Evolutionary conservation across 306 rosid genomes (phyloP), one percentile per base, ranked within the genome.

Genomic region (Vachellia pachyceras): DNA sequence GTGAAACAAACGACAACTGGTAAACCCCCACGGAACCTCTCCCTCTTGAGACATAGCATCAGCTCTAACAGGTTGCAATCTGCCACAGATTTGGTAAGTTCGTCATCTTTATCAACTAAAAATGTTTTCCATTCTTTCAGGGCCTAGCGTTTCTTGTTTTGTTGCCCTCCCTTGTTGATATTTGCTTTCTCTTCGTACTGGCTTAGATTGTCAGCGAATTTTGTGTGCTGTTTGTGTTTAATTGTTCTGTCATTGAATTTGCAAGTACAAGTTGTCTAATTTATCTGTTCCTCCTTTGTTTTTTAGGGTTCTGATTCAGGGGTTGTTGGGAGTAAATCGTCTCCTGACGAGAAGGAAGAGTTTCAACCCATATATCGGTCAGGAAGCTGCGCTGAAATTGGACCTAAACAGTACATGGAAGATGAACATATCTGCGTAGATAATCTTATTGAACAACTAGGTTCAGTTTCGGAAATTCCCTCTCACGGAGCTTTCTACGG

Each of bases 371-470:
- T 88, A 64, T 89, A 85, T 66, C 88, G 94, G 68, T 93, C 95
- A n/a, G 97, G 95, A 79, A 89, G 97, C 82, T 93, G 97, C 82
- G 90, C 94, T 79, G 97, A 91, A 84, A 93, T 77, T 80, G 97
- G 97, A 66, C 95, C 94, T 42, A 93, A 91, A 87, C 95, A 91
- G 82, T 87, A 77, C 77, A 93, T 93, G 97, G 95, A 93, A 82
- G 97, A 93, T 47, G 95, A 93, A 79, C 95, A 93, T 80, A 18
- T 93, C 47, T 91, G 97, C 60, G 81, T 93, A 60, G 95, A 93
- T 80, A 76, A 88, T 83, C 94, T 93, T 83, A 77, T 49, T 80
- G 88, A 87, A 55, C 92, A 88, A 75, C 80, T 85, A 68, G 90
- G 84, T 78, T 79, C 90, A 54, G 41, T 81, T 54, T 81, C 89